These are phyloP conservation scores for Mycosarcoma mackinlayi DNA, from an alignment of 1,284 basidiomycete species.

Conservation along the genomic window DNA sequence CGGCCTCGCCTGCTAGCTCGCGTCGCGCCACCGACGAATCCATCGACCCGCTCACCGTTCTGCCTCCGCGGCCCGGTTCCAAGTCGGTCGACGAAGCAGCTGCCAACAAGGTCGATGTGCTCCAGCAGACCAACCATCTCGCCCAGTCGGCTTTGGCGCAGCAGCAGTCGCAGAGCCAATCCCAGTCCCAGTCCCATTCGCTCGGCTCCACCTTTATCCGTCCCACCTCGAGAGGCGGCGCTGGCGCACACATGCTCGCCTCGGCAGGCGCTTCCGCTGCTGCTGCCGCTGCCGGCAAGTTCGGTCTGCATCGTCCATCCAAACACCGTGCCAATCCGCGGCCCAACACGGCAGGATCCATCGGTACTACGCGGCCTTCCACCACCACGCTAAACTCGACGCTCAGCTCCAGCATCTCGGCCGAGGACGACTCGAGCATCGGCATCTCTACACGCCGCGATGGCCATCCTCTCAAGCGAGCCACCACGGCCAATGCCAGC, in stretches of 20 bases:
- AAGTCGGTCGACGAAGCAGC: conserved; percentile 30
- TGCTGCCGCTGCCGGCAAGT: conserved; percentile 58
- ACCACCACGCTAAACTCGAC: conserved; percentile 44
- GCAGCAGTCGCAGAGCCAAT: conserved; percentile 22
- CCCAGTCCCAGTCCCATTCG: conserved; percentile 14
- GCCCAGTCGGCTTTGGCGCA: conserved; percentile 31
- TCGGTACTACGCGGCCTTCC: conserved; percentile 43
- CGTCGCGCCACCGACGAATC: conserved; percentile 49
- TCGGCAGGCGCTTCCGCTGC: conserved; percentile 55
- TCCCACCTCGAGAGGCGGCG: conserved; percentile 41
- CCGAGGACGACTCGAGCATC: conserved; percentile 45
- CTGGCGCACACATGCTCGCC: conserved; percentile 40
- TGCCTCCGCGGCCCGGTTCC: conserved; percentile 22
- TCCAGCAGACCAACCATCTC: conserved; percentile 43
- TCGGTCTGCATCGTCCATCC: conserved; percentile 55
- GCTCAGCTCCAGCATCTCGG: conserved; percentile 36
- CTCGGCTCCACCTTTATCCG: conserved; percentile 18
- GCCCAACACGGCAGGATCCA: conserved; percentile 58
- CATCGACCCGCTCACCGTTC: conserved; percentile 35
- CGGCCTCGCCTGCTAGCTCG: conserved; percentile 30
- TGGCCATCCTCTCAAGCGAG: conserved; percentile 30
- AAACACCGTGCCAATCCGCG: conserved; percentile 41
- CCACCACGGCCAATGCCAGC: conserved; percentile 20
- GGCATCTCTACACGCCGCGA: conserved; percentile 26
- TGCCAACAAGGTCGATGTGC: conserved; percentile 36